phyloP scores from a whole-genome alignment of 106 monocot species.

The Iris macrosiphon region DNA sequence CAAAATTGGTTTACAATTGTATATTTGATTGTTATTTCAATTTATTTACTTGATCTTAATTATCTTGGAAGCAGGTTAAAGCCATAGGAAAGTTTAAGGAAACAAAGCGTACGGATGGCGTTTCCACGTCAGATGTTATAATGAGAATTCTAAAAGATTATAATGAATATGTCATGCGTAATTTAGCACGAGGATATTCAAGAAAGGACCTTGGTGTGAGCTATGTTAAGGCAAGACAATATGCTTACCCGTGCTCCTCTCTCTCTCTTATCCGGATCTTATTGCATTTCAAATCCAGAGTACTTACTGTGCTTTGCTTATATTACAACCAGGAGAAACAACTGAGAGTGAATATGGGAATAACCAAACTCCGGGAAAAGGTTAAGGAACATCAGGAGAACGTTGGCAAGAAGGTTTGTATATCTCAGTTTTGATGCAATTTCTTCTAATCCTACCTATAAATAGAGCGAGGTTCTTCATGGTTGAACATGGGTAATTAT shows the following conservation, averaged over 20 bases:
- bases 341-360: slow-evolving; percentile 18
- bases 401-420: slow-evolving; percentile 32
- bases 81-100: slow-evolving; percentile 54
- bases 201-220: slow-evolving; percentile 67
- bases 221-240: slow-evolving; percentile 55
- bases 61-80: slow-evolving; percentile 21
- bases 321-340: slow-evolving; percentile 29
- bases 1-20: slow-evolving; percentile 1
- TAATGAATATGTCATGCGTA: slow-evolving; percentile 65
- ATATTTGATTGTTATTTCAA: slow-evolving; percentile 3
- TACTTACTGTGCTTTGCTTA: too few species aligned
- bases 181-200: slow-evolving; percentile 61
- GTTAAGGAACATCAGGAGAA: slow-evolving; percentile 55
- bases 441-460: background rate
- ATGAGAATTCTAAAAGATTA: slow-evolving; percentile 71
- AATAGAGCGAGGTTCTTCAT: background rate
- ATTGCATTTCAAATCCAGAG: background rate
- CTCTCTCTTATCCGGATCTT: background rate
- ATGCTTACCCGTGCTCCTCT: background rate
- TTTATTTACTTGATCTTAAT: background rate
- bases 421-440: slow-evolving; percentile 1
- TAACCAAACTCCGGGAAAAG: slow-evolving; percentile 30
- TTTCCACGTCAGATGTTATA: slow-evolving; percentile 62
- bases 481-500: too few species aligned
- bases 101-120: slow-evolving; percentile 60